Evolutionary conservation across 441 rosid species (phyloP).

Genomic region (Breynia disticha): DNA sequence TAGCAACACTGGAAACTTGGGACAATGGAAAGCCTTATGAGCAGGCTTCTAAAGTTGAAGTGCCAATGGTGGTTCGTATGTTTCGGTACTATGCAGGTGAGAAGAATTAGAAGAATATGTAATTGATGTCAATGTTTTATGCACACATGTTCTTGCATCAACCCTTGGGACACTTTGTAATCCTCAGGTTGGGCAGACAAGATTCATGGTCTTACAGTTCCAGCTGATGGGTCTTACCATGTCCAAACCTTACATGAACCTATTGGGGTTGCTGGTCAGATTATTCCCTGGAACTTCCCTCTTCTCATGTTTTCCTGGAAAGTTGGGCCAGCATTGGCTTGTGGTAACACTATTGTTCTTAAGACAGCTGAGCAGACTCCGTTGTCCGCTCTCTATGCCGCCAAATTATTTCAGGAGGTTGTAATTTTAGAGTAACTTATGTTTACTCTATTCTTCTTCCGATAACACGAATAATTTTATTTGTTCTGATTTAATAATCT

Average conservation of each 20-base stretch:
- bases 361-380: constrained; percentile 61
- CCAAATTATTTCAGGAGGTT: constrained; percentile 46
- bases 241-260: constrained; percentile 52
- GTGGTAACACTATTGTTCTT: constrained; percentile 44
- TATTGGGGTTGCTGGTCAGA: constrained; percentile 61
- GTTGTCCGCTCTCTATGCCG: constrained; percentile 39
- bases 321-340: constrained; percentile 52
- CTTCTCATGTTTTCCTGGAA: constrained; percentile 54
- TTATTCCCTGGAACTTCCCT: constrained; percentile 61
- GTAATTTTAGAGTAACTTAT: not conserved
- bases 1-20: constrained; percentile 77
- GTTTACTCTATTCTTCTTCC: not conserved
- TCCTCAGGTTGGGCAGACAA: constrained; percentile 79
- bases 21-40: constrained; percentile 76
- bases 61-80: constrained; percentile 54
- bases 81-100: constrained; percentile 88
- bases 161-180: no score
- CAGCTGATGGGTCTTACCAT: constrained; percentile 40
- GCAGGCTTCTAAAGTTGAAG: constrained; percentile 49
- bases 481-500: constrained; percentile 4
- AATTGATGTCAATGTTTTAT: no score
- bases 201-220: constrained; percentile 55
- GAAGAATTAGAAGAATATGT: no score
- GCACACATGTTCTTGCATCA: no score
- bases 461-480: not conserved